Evolutionary conservation across 768 basidiomycete species (phyloP).

Genomic region (Boletus reticulatus): DNA sequence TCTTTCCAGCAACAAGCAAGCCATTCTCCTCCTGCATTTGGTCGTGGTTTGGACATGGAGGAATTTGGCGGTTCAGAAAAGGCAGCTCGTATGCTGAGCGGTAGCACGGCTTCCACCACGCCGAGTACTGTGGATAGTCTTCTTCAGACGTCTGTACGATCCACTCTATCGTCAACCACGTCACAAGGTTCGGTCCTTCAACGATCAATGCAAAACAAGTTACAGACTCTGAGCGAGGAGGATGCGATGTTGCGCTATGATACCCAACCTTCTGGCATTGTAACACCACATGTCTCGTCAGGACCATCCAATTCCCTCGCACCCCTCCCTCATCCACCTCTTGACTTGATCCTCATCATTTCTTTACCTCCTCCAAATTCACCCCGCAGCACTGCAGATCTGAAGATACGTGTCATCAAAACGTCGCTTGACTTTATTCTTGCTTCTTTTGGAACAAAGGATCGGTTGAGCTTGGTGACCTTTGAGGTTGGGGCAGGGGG

Average conservation of each 20-base stretch:
- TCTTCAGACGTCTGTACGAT: constrained; percentile 62
- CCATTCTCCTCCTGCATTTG: constrained; percentile 31
- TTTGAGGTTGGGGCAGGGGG: constrained; percentile 88
- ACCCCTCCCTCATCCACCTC: constrained; percentile 79
- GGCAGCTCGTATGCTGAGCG: constrained; percentile 77
- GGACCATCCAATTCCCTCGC: constrained; percentile 79
- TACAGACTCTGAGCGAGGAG: constrained; percentile 69
- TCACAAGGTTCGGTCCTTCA: constrained; percentile 58
- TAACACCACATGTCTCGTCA: constrained; percentile 68
- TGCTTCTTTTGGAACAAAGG: constrained; percentile 69
- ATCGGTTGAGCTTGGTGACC: constrained; percentile 87
- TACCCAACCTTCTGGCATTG: constrained; percentile 46
- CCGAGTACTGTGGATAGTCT: constrained; percentile 62
- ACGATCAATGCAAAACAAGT: constrained; percentile 40
- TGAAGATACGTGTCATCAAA: constrained; percentile 89
- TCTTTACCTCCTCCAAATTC: constrained; percentile 77
- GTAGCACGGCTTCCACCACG: constrained; percentile 61
- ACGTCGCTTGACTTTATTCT: constrained; percentile 85
- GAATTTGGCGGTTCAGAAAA: constrained; percentile 79
- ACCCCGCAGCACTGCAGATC: constrained; percentile 72
- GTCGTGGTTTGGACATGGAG: constrained; percentile 54
- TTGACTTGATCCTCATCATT: constrained; percentile 91
- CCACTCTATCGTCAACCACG: constrained; percentile 72
- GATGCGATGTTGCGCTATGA: constrained; percentile 63
- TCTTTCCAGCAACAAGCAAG: constrained; percentile 57